Evolutionary conservation across 352 stramenopile species (phyloP), one percentile per base, ranked within the genome.

Genomic region (Pythium volutum): DNA sequence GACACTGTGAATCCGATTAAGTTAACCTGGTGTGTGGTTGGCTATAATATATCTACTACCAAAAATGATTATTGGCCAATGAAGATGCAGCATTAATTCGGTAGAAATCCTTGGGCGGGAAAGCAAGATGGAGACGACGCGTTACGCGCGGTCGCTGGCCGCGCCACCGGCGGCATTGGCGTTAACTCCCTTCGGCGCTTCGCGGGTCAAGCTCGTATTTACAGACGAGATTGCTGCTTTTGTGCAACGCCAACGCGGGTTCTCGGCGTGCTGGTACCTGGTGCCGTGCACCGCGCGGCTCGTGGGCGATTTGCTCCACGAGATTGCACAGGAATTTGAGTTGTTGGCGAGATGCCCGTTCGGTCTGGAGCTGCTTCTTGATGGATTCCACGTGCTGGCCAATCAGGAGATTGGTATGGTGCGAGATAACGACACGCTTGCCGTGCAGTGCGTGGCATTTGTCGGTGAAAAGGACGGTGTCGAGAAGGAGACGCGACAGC

Each of bases 251-350:
- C 57, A 56, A 0, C 75, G 72, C 43, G 81, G 81, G 0, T 89
- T 89, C 57, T 66, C 68, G 25, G 66, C 75, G 16, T 91, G 84
- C 60, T 93, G 81, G 81, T 91, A 81, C 53, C 62, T 91, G 20
- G 43, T 93, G 10, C 76, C 84, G 14, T 41, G n/a, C 1, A 62
- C 70, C 9, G 71, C 54, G 26, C 73, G 72, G 47, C 46, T 88
- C 15, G 80, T 93, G 36, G 79, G 80, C 34, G 84, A 93, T 52
- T 47, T 93, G 62, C 54, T 76, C 52, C 64, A 87, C 49, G 71
- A 70, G 64, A 68, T 93, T 41, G 45, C 72, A 48, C 56, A 67
- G 10, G 81, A 89, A 48, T 93, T 93, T 66, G 76, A 64, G 29
- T 67, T 91, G 52, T 42, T 48, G 12, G 61, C 48, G 43, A 46